Evolutionary conservation across 441 rosid genomes (phyloP).

Genomic region (Flueggea neowawraea): DNA sequence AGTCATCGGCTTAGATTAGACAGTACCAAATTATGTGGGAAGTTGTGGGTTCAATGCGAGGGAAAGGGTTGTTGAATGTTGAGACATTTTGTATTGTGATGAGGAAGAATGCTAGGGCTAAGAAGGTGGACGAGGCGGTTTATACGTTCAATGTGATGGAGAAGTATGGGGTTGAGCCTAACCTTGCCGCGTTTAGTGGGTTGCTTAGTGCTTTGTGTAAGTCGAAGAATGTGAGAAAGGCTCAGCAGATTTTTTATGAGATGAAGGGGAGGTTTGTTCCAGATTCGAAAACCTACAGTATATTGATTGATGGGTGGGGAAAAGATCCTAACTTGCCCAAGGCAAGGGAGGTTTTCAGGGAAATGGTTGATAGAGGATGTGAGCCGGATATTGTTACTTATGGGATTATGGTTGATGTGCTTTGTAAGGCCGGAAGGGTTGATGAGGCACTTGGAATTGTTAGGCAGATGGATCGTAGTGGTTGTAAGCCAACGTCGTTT

Average conservation of each 20-base stretch:
- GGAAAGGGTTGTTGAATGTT: slow-evolving; percentile 52
- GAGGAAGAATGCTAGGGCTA: slow-evolving; percentile 79
- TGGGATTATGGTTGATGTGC: slow-evolving; percentile 77
- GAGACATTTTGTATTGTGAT: slow-evolving; percentile 87
- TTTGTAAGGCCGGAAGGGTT: slow-evolving; percentile 88
- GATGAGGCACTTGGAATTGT: slow-evolving; percentile 79
- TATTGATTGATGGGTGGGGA: slow-evolving; percentile 95
- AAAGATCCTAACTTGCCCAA: slow-evolving; percentile 79
- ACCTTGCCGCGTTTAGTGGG: slow-evolving; percentile 72
- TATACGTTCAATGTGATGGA: slow-evolving; percentile 88
- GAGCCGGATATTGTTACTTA: slow-evolving; percentile 83
- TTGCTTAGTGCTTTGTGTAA: slow-evolving; percentile 86
- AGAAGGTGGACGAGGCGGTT: slow-evolving; percentile 78
- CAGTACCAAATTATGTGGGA: slow-evolving; percentile 94
- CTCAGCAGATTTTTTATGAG: slow-evolving; percentile 73
- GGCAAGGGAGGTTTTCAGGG: slow-evolving; percentile 72
- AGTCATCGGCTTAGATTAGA: slow-evolving; percentile 71
- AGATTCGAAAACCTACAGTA: slow-evolving; percentile 57
- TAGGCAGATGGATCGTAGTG: slow-evolving; percentile 45
- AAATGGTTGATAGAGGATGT: slow-evolving; percentile 65
- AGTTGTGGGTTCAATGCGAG: slow-evolving; percentile 70
- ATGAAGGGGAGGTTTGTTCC: slow-evolving; percentile 47
- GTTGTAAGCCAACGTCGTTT: slow-evolving; percentile 61
- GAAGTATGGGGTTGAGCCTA: slow-evolving; percentile 58
- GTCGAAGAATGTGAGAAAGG: slow-evolving; percentile 86